Percentiles rank a stretch among this genome's conserved stretches.
These are phyloP conservation scores for Casuarina cunninghamiana DNA, from an alignment of 306 rosid genomes.

Conservation along the genomic window DNA sequence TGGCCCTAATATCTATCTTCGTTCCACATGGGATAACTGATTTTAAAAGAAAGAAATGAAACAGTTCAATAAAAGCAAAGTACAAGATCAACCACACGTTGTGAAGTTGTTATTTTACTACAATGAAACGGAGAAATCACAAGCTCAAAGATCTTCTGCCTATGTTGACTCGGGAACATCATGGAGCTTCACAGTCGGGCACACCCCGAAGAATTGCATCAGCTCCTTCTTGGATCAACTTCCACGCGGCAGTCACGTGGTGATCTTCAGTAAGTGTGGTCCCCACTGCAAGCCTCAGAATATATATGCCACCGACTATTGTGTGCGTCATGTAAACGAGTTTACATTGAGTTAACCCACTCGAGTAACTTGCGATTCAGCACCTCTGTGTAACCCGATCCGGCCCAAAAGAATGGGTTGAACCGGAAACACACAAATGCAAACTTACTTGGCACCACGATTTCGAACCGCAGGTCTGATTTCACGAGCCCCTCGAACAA, in stretches of 20 bases:
- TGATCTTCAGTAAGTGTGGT: conserved; percentile 34
- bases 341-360: conserved; percentile 26
- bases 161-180: no score
- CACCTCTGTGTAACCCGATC: conserved; percentile 6
- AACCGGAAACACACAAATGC: conserved; percentile 56
- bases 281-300: conserved; percentile 37
- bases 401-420: conserved; percentile 22
- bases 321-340: conserved; percentile 40
- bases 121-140: no score
- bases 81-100: no score
- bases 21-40: no score
- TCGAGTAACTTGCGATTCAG: conserved; percentile 38
- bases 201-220: conserved; percentile 8
- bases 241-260: conserved; percentile 39
- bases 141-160: no score
- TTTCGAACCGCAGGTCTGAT: conserved; percentile 53
- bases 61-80: no score
- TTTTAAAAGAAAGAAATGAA: no score
- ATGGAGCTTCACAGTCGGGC: neutral
- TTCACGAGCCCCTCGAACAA: conserved; percentile 47
- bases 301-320: conserved; percentile 32
- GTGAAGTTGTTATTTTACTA: no score
- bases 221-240: conserved; percentile 29
- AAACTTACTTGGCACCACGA: conserved; percentile 39
- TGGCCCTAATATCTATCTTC: no score